Conservation (phyloP, 495 filamentous ascomycete genomes). For the Collariella sp. region DNA sequence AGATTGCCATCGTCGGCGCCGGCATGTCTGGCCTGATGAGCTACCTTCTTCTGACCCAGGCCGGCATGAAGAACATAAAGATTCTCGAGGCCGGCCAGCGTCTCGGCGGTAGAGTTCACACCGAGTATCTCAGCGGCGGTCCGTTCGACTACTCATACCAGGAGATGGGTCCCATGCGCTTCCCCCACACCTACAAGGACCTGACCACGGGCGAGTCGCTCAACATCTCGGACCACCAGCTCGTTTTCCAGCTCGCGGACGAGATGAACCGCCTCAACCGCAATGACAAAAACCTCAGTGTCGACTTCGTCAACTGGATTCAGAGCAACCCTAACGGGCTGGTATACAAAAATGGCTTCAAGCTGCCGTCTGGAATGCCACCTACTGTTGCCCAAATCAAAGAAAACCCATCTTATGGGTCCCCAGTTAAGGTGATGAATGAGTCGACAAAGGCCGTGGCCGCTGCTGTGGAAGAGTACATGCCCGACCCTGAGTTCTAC, state of each 20-base stretch:
- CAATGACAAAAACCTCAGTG: conserved; percentile 40
- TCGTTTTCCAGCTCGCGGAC: conserved; percentile 55
- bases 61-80: conserved; percentile 32
- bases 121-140: conserved; percentile 50
- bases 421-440: conserved; percentile 26
- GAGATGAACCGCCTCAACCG: conserved; percentile 51
- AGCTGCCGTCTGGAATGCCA: conserved; percentile 34
- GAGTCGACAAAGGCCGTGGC: conserved; percentile 26
- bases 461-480: neutral
- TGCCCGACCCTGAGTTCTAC: conserved; percentile 24
- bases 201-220: conserved; percentile 46
- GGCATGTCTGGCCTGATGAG: conserved; percentile 62
- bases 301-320: conserved; percentile 60
- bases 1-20: conserved; percentile 56
- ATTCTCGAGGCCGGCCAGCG: conserved; percentile 34
- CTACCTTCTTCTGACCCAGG: conserved; percentile 33
- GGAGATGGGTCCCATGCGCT: conserved; percentile 71
- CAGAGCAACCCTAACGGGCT: conserved; percentile 48
- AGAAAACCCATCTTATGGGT: conserved; percentile 30
- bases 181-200: conserved; percentile 41
- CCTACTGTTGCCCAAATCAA: conserved; percentile 39
- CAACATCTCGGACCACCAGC: conserved; percentile 48
- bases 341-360: conserved; percentile 43
- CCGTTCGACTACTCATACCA: conserved; percentile 64
- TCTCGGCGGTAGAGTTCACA: conserved; percentile 50